Conservation (phyloP, 2,329 filamentous ascomycete genomes). For the Penicillium sp. region DNA sequence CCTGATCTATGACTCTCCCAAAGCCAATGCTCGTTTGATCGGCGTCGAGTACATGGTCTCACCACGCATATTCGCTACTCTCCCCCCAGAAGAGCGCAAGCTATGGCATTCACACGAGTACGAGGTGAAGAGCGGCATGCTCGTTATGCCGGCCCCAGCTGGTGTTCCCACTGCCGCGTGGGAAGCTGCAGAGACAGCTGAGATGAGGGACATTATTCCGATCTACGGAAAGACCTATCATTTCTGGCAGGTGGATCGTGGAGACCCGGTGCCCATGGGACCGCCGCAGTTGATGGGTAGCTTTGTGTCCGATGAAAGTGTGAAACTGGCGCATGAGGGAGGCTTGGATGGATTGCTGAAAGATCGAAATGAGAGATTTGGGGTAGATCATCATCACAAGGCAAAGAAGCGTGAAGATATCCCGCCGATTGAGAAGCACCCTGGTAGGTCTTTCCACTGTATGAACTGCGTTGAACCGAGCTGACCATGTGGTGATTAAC, state of each 20-base stretch:
- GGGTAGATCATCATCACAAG: conserved; percentile 50
- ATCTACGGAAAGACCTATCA: conserved; percentile 83
- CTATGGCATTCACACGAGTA: conserved; percentile 71
- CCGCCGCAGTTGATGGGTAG: conserved; percentile 61
- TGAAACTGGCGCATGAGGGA: conserved; percentile 21
- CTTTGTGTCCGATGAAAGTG: conserved; percentile 36
- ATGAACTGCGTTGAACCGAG: not conserved
- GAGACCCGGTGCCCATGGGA: conserved; percentile 59
- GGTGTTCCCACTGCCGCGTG: conserved; percentile 54
- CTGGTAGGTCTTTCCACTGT: conserved; percentile 26
- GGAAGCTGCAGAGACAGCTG: conserved; percentile 70
- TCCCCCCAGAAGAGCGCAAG: conserved; percentile 62
- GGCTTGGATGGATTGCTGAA: conserved; percentile 39
- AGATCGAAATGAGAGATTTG: conserved; percentile 53
- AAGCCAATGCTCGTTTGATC: conserved; percentile 65
- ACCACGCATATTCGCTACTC: conserved; percentile 59
- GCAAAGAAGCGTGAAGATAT: conserved; percentile 51
- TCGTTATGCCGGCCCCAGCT: conserved; percentile 38
- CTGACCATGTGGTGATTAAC: conserved; percentile 3
- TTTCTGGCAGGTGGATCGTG: conserved; percentile 77
- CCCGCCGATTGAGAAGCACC: conserved; percentile 26
- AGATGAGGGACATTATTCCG: conserved; percentile 70
- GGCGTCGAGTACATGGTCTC: conserved; percentile 87
- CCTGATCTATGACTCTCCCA: conserved; percentile 71
- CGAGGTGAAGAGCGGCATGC: conserved; percentile 43